Evolutionary conservation across 2,329 filamentous ascomycete species (phyloP).

Genomic region (Erysiphe neolycopersici): DNA sequence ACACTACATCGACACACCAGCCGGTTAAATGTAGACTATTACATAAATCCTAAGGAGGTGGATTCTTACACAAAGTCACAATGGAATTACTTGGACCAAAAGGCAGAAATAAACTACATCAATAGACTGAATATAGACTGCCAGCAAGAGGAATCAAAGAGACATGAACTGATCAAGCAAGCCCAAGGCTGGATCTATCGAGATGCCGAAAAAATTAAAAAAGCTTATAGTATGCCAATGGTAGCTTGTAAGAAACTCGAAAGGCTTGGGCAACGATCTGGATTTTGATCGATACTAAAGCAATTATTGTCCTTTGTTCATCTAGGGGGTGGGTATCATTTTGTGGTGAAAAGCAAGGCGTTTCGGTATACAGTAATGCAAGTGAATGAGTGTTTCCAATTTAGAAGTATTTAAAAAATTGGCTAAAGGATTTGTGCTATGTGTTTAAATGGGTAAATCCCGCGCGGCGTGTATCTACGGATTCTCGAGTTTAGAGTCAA

Average conservation of each 20-base stretch:
- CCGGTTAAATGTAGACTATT: slow-evolving; percentile 56
- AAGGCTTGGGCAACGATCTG: slow-evolving; percentile 16
- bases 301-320: too few species aligned
- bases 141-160: slow-evolving; percentile 38
- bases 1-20: slow-evolving; percentile 48
- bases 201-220: slow-evolving; percentile 30
- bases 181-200: slow-evolving; percentile 45
- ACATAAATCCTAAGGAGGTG: slow-evolving; percentile 54
- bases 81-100: slow-evolving; percentile 46
- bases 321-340: background rate
- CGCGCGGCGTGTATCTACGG: too few species aligned
- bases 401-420: too few species aligned
- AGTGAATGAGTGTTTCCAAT: background rate
- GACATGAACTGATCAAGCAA: slow-evolving; percentile 29
- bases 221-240: slow-evolving; percentile 25
- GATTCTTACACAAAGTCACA: slow-evolving; percentile 40
- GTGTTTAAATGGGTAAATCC: too few species aligned
- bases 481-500: too few species aligned
- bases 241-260: slow-evolving; percentile 29
- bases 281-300: background rate
- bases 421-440: too few species aligned
- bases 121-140: slow-evolving; percentile 42
- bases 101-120: slow-evolving; percentile 50
- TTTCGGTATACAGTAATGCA: slow-evolving; percentile 2
- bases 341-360: slow-evolving; percentile 9